Evolutionary conservation across 345 rosid species (phyloP), one percentile per base, ranked within the genome.

Genomic region (Gossypium anomalum): DNA sequence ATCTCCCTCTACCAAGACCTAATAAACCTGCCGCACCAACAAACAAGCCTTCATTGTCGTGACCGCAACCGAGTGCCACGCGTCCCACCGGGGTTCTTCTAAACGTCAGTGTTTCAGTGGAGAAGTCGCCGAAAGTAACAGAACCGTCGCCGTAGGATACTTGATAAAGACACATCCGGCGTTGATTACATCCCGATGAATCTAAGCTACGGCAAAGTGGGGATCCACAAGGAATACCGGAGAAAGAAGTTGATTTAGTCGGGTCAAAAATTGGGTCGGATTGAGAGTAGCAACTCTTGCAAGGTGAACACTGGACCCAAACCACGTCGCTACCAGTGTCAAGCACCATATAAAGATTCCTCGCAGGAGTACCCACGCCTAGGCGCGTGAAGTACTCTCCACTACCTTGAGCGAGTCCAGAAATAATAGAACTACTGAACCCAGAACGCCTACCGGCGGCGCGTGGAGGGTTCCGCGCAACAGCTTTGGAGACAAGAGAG

Each of bases 301-400:
- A 95, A 25, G 99, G 99, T 48, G 96, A 89, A 51, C 98, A 95
- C 77, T 93, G 99, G 72, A 93, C 82, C 99, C 99, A 95, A 25
- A 93, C 92, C 81, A 95, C 77, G 83, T 95, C 99, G 74, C 97
- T 91, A 45, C 99, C 99, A 0, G 99, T 95, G 75, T 95, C 99
- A 1, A 95, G 85, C 8, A 95, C 98, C 93, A 93, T 87, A 82
- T 84, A 93, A 2, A 88, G 79, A 48, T 91, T 87, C 75, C 81
- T 88, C 14, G 98, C 80, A 56, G 99, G 99, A 8, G 99, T 93
- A 27, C 98, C 99, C 1, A 93, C 94, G 10, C 97, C 98, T 9
- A 95, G 76, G 76, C 98, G 98, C 71, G 98, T 93, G 89, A 95
- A 95, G 82, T 91, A 95, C 83, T 95, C 99, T 4, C 99, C 98